A percentile compares a stretch with the other conserved stretches of the same genome.
phyloP scores from a whole-genome alignment of 768 basidiomycete species.

The Tremella fuciformis region DNA sequence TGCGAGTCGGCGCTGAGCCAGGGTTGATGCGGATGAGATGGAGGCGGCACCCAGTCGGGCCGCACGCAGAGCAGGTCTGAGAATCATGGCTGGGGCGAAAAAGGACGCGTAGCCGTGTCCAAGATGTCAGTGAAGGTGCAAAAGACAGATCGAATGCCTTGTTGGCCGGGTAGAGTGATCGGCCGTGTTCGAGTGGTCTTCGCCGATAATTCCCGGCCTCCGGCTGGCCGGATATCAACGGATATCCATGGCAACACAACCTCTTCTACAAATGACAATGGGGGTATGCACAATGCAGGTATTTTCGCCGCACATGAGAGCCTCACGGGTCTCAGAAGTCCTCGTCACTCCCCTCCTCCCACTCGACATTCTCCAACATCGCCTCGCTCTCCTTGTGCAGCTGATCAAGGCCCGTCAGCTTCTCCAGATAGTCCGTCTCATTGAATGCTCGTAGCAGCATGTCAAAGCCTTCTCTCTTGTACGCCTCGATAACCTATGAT shows the following conservation, averaged over 20 bases:
- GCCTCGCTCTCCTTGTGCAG: slow-evolving; percentile 72
- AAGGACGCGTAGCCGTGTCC: too few species aligned
- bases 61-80: slow-evolving; percentile 13
- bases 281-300: too few species aligned
- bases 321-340: slow-evolving; percentile 17
- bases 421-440: slow-evolving; percentile 70
- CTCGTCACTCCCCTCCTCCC: slow-evolving; percentile 60
- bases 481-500: slow-evolving; percentile 71
- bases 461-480: slow-evolving; percentile 72
- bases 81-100: slow-evolving; percentile 3
- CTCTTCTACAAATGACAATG: too few species aligned
- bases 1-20: slow-evolving; percentile 35
- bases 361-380: slow-evolving; percentile 68
- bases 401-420: slow-evolving; percentile 73
- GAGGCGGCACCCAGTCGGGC: not conserved
- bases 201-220: too few species aligned
- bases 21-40: slow-evolving; percentile 3
- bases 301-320: too few species aligned
- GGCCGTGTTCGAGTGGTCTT: too few species aligned
- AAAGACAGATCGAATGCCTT: too few species aligned
- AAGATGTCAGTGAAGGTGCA: too few species aligned
- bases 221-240: too few species aligned
- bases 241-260: too few species aligned
- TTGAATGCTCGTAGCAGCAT: slow-evolving; percentile 81
- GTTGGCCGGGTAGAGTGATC: too few species aligned